Percentiles rank a stretch among this genome's conserved stretches.
phyloP scores from a whole-genome alignment of 441 rosid species.

The Bocquillonia castaneifolia region DNA sequence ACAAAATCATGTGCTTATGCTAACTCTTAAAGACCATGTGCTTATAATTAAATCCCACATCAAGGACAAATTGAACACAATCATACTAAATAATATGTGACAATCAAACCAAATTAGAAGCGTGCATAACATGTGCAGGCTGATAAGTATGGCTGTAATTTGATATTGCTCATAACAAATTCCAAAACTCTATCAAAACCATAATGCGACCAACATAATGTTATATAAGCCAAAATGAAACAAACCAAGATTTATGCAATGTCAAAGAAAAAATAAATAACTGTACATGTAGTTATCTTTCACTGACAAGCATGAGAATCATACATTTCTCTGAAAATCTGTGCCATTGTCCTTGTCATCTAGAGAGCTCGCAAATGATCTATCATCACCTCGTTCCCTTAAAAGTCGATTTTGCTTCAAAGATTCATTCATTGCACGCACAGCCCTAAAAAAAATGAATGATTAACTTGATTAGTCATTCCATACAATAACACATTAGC shows the following conservation, averaged over 20 bases:
- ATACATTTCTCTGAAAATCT: conserved; percentile 63
- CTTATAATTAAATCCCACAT: conserved; percentile 1
- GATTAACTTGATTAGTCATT: background rate
- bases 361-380: conserved; percentile 46
- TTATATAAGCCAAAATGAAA: background rate
- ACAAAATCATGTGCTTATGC: background rate
- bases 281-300: background rate
- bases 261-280: background rate
- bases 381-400: conserved; percentile 54
- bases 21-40: background rate
- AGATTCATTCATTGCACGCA: conserved; percentile 94
- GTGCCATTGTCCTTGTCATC: conserved; percentile 43
- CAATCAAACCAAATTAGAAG: background rate
- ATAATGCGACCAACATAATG: background rate
- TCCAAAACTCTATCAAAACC: background rate
- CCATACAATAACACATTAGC: background rate
- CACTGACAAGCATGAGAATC: conserved; percentile 11
- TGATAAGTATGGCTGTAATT: too few species aligned
- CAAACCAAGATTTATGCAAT: background rate
- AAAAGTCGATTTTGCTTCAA: conserved; percentile 87
- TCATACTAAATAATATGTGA: background rate
- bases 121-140: background rate
- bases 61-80: background rate
- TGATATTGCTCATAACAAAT: too few species aligned
- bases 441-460: conserved; percentile 68